Conservation (phyloP, 148 eudicot species). For the Chenopodium berlandieri region DNA sequence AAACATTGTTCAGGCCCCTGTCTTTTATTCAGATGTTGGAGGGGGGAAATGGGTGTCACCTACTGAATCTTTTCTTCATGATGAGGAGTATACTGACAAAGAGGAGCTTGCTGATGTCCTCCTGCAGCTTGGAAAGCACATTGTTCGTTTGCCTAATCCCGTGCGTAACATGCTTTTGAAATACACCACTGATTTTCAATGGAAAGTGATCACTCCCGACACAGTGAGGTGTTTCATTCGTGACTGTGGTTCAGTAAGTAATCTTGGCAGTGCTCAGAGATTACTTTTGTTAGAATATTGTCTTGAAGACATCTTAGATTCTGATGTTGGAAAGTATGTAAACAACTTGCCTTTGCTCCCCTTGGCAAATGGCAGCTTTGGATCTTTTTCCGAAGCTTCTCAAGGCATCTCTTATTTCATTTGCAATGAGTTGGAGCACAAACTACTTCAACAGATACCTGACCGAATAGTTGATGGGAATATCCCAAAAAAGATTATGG, state of each 20-base stretch:
- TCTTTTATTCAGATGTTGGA: slow-evolving; percentile 58
- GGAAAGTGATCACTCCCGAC: slow-evolving; percentile 87
- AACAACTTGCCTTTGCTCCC: slow-evolving; percentile 77
- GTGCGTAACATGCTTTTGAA: slow-evolving; percentile 73
- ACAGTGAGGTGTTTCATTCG: slow-evolving; percentile 68
- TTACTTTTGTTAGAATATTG: slow-evolving; percentile 88
- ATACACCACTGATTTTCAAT: slow-evolving; percentile 38
- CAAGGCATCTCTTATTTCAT: slow-evolving; percentile 62
- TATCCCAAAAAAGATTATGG: slow-evolving; percentile 50
- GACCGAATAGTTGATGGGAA: slow-evolving; percentile 63
- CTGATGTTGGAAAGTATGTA: slow-evolving; percentile 61
- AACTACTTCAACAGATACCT: slow-evolving; percentile 64
- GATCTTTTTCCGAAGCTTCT: slow-evolving; percentile 55
- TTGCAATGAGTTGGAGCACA: slow-evolving; percentile 71
- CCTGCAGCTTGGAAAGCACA: slow-evolving; percentile 70
- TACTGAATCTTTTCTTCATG: slow-evolving; percentile 78
- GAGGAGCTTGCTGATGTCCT: slow-evolving; percentile 75
- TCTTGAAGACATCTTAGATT: slow-evolving; percentile 87
- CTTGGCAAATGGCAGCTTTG: slow-evolving; percentile 82
- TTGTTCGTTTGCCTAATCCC: slow-evolving; percentile 64
- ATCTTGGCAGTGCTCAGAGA: slow-evolving; percentile 51
- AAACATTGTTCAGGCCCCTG: slow-evolving; percentile 56
- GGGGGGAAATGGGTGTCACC: slow-evolving; percentile 92
- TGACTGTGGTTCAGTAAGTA: slow-evolving; percentile 36
- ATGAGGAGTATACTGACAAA: slow-evolving; percentile 54